A percentile compares a stretch with the other conserved stretches of the same genome.
These are phyloP conservation scores for Cladosporium sp. DNA, from an alignment of 2,329 filamentous ascomycete species.

Conservation along the genomic window DNA sequence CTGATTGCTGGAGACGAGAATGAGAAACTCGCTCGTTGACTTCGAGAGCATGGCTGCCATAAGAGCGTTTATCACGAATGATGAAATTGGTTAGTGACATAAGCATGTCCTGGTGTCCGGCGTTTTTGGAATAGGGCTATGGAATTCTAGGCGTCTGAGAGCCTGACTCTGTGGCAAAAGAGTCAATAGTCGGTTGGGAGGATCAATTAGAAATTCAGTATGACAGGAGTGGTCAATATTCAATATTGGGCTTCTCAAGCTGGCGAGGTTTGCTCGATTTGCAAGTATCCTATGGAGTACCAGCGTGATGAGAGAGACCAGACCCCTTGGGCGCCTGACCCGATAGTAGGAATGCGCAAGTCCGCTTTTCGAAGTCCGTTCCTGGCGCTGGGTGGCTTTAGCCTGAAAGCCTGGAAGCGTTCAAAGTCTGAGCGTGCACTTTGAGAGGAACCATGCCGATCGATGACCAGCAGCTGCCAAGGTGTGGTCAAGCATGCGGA, in stretches of 20 bases:
- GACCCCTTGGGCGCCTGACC: not conserved
- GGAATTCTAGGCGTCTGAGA: not conserved
- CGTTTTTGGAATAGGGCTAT: not conserved
- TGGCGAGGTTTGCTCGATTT: not conserved
- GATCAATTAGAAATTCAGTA: not conserved
- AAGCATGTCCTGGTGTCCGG: slow-evolving; percentile 1
- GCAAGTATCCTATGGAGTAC: not conserved
- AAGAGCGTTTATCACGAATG: slow-evolving; percentile 1
- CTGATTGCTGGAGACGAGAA: slow-evolving; percentile 23
- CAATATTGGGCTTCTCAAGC: not conserved
- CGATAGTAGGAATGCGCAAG: not conserved
- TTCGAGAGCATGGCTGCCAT: not conserved
- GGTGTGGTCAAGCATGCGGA: not conserved
- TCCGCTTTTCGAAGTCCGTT: not conserved
- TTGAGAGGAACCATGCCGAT: not conserved
- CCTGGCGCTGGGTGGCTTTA: not conserved
- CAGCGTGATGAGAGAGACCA: not conserved
- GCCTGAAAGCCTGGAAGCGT: not conserved
- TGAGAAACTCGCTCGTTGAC: not conserved
- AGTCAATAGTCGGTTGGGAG: not conserved
- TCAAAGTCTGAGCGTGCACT: not conserved
- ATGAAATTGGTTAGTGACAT: slow-evolving; percentile 2
- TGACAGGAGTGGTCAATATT: not conserved
- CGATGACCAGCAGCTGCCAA: not conserved
- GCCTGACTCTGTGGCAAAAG: not conserved